Percentiles rank a stretch among this genome's conserved stretches.
Conservation (phyloP, 2,329 filamentous ascomycete genomes). For the Phialophora tarda region DNA sequence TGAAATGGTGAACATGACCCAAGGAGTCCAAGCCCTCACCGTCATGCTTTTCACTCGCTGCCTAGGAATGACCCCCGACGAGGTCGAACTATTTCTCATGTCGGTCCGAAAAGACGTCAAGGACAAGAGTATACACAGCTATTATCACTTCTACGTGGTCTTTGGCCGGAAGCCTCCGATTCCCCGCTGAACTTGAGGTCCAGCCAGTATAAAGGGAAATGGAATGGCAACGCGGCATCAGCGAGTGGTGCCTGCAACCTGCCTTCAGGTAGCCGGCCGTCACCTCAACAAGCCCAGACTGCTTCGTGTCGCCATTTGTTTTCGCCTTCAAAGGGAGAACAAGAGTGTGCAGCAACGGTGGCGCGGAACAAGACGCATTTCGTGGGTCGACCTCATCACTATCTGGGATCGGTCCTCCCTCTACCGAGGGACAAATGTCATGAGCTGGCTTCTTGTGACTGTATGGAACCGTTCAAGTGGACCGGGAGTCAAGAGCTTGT, state of each 20-base stretch:
- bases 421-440: not conserved
- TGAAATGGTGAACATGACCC: slow-evolving; percentile 40
- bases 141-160: slow-evolving; percentile 30
- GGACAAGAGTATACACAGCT: slow-evolving; percentile 27
- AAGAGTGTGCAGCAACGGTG: not conserved
- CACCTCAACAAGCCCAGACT: not conserved
- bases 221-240: not conserved
- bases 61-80: slow-evolving; percentile 37
- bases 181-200: not conserved
- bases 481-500: not conserved
- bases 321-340: not conserved
- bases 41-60: slow-evolving; percentile 43
- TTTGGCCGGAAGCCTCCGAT: slow-evolving; percentile 26
- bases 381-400: not conserved
- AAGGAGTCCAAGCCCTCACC: slow-evolving; percentile 43
- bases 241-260: not conserved
- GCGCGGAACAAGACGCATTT: not conserved
- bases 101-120: slow-evolving; percentile 27
- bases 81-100: slow-evolving; percentile 30
- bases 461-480: not conserved
- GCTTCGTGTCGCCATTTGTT: not conserved
- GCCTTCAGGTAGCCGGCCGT: no score
- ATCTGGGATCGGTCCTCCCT: not conserved
- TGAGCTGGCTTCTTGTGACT: not conserved
- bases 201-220: not conserved